Conservation (phyloP, 1,284 basidiomycete genomes). For the Mycena citricolor region DNA sequence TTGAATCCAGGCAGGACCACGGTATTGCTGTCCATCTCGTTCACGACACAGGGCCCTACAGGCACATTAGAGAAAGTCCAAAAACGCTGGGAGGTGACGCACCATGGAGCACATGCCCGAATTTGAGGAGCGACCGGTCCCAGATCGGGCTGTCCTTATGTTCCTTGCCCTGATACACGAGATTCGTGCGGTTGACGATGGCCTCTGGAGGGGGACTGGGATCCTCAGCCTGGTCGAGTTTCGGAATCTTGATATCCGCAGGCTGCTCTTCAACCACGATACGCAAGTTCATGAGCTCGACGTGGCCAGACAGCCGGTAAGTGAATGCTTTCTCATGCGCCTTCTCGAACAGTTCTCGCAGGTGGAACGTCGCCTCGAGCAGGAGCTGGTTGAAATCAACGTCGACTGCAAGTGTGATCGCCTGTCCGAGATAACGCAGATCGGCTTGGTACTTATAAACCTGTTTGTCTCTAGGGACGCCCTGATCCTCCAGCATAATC, state of each 20-base stretch:
- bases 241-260: conserved; percentile 2
- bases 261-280: conserved; percentile 13
- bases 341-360: conserved; percentile 11
- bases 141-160: conserved; percentile 14
- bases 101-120: conserved; percentile 12
- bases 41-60: conserved; percentile 16
- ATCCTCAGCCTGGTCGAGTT: conserved; percentile 1
- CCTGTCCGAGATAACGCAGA: conserved; percentile 15
- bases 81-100: neutral
- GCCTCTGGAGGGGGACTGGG: neutral
- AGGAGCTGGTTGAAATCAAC: conserved; percentile 1
- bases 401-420: conserved; percentile 11
- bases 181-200: conserved; percentile 2
- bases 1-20: conserved; percentile 13
- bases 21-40: conserved; percentile 18
- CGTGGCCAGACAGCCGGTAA: conserved; percentile 6
- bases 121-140: conserved; percentile 7
- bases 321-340: conserved; percentile 18
- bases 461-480: conserved; percentile 12
- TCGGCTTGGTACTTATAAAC: conserved; percentile 16
- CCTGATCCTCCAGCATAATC: conserved; percentile 18
- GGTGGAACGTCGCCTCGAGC: conserved; percentile 10
- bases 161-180: conserved; percentile 7
- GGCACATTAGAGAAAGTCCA: too few species aligned
- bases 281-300: conserved; percentile 19